Conservation (phyloP, 2,329 filamentous ascomycete species). For the Venturiaceae sp. region DNA sequence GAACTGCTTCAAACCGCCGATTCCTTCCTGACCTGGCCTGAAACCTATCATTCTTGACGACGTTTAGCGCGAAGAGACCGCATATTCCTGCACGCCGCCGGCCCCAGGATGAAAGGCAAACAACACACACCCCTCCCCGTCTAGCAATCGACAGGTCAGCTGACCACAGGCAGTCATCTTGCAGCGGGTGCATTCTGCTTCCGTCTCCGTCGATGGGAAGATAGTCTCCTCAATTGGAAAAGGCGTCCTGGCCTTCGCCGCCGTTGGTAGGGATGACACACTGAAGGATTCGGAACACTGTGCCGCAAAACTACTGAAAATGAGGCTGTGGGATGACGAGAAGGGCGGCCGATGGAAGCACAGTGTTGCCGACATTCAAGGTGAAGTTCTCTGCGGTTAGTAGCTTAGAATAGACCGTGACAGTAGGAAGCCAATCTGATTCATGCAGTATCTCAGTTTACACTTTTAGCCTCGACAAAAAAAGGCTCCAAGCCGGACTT, state of each 20-base stretch:
- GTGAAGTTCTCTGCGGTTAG: slow-evolving; percentile 89
- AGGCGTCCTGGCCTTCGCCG: slow-evolving; percentile 84
- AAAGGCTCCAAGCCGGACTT: slow-evolving; percentile 96
- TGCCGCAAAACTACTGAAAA: slow-evolving; percentile 77
- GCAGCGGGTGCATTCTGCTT: slow-evolving; percentile 89
- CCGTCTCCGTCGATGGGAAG: slow-evolving; percentile 87
- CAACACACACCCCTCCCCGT: not conserved
- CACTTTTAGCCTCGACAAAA: slow-evolving; percentile 82
- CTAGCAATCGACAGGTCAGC: not conserved
- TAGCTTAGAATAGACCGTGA: slow-evolving; percentile 8
- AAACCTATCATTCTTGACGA: not conserved
- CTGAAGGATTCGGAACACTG: slow-evolving; percentile 77
- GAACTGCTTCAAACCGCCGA: not conserved
- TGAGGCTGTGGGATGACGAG: slow-evolving; percentile 86
- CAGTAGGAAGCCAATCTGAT: not conserved
- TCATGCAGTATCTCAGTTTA: slow-evolving; percentile 82
- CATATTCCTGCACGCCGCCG: not conserved
- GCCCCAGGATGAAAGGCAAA: not conserved
- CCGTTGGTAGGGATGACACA: slow-evolving; percentile 82
- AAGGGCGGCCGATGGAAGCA: slow-evolving; percentile 74
- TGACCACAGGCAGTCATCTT: slow-evolving; percentile 57
- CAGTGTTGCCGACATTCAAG: slow-evolving; percentile 76
- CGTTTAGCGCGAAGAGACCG: not conserved
- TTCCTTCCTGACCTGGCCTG: not conserved
- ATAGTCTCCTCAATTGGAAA: slow-evolving; percentile 84